Evolutionary conservation across 1,284 basidiomycete genomes (phyloP).

Genomic region (Ustilago sp.): DNA sequence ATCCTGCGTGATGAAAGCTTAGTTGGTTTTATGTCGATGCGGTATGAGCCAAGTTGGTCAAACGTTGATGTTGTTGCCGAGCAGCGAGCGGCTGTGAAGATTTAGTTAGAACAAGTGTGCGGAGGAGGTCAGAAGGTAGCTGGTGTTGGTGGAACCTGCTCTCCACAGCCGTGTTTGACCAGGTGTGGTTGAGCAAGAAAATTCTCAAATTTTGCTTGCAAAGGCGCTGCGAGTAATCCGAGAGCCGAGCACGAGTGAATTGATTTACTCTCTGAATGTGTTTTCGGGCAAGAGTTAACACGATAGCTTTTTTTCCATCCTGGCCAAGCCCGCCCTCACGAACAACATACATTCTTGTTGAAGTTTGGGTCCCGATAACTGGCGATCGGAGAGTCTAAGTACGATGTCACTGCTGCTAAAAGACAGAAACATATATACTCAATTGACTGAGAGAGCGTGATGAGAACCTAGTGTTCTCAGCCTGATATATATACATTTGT

Average conservation of each 20-base stretch:
- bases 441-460: too few relatives aligned
- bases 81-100: not conserved
- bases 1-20: not conserved
- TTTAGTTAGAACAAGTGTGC: not conserved
- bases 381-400: too few relatives aligned
- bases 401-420: too few relatives aligned
- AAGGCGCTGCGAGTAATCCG: conserved; percentile 7
- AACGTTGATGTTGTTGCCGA: not conserved
- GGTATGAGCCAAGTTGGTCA: not conserved
- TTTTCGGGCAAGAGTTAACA: not conserved
- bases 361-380: too few relatives aligned
- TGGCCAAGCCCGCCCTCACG: not conserved
- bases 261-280: not conserved
- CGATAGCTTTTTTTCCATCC: not conserved
- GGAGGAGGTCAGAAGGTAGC: not conserved
- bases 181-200: conserved; percentile 11
- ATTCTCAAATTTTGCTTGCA: conserved; percentile 34
- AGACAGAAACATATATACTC: too few relatives aligned
- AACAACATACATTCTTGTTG: too few relatives aligned
- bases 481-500: too few relatives aligned
- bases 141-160: not conserved
- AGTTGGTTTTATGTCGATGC: not conserved
- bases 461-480: too few relatives aligned
- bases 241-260: conserved; percentile 14
- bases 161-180: not conserved